Percentiles rank a stretch among this genome's conserved stretches.
These are phyloP conservation scores for Gryganskiella cystojenkinii DNA, from an alignment of 192 early-diverging fungal genomes.

Conservation along the genomic window DNA sequence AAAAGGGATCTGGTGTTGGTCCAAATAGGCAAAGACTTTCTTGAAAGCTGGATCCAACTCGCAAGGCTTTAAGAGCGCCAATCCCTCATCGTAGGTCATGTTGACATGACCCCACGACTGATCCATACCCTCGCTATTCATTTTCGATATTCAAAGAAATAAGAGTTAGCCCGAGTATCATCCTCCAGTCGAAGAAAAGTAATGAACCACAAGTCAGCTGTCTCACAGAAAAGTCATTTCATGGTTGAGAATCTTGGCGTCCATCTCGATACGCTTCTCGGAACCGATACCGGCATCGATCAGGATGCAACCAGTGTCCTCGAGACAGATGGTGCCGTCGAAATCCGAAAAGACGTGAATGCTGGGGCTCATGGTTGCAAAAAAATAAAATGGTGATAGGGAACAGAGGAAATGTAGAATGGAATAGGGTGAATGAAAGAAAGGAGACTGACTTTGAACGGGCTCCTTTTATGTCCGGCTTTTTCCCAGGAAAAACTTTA, in stretches of 20 bases:
- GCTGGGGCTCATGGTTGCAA: slow-evolving; percentile 19
- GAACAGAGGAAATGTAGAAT: background rate
- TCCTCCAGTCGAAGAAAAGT: background rate
- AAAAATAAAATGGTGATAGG: background rate
- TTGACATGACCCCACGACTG: slow-evolving; percentile 29
- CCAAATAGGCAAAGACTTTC: slow-evolving; percentile 62
- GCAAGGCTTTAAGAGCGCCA: slow-evolving; percentile 43
- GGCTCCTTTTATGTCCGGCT: no score
- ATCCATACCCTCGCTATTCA: slow-evolving; percentile 46
- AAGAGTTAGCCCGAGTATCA: no score
- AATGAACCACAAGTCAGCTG: background rate
- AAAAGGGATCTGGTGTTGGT: slow-evolving; percentile 64
- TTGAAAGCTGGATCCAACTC: slow-evolving; percentile 72
- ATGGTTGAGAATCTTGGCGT: slow-evolving; percentile 52
- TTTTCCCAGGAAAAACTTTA: background rate
- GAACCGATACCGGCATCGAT: slow-evolving; percentile 61
- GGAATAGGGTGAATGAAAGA: background rate
- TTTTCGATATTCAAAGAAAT: background rate
- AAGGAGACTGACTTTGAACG: background rate
- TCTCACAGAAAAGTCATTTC: slow-evolving; percentile 58
- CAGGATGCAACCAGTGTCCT: slow-evolving; percentile 61
- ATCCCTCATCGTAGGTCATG: slow-evolving; percentile 28
- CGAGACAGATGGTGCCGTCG: slow-evolving; percentile 64
- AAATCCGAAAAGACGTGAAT: slow-evolving; percentile 67
- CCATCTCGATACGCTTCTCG: slow-evolving; percentile 51